Percentiles rank a stretch among this genome's conserved stretches.
Conservation (phyloP, 1,139 yeast species). For the Yamadazyma triangularis region DNA sequence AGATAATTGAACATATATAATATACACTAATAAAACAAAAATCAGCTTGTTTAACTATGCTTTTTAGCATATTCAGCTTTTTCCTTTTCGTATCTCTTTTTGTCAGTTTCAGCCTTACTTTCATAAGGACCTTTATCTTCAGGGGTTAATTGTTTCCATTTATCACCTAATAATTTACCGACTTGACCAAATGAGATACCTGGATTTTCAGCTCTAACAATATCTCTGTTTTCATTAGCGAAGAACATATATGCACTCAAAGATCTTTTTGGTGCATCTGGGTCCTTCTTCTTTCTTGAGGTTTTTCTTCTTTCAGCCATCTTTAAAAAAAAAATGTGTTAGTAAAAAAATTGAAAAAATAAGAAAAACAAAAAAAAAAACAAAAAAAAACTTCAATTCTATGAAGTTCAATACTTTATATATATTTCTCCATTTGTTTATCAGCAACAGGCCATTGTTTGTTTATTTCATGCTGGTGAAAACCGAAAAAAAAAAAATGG, state of each 20-base stretch:
- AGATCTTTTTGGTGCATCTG: constrained; percentile 99
- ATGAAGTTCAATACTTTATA: background rate
- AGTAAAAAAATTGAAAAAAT: background rate
- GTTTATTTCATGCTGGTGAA: background rate
- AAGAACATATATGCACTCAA: constrained; percentile 98
- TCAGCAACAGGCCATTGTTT: background rate
- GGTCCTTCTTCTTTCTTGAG: constrained; percentile 66
- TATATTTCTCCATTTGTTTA: constrained; percentile 5
- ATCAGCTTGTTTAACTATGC: constrained; percentile 14
- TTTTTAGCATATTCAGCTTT: constrained; percentile 81
- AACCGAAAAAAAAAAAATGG: background rate
- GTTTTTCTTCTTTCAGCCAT: constrained; percentile 42
- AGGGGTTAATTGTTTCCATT: constrained; percentile 84
- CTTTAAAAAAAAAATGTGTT: constrained; percentile 2
- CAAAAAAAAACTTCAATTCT: background rate
- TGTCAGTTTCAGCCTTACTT: constrained; percentile 90
- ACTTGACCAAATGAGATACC: constrained; percentile 91
- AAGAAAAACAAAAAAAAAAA: background rate
- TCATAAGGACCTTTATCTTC: constrained; percentile 88
- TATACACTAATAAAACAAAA: constrained; percentile 2
- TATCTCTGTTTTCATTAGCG: constrained; percentile 95
- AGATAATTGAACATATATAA: constrained; percentile 9
- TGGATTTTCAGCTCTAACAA: constrained; percentile 91
- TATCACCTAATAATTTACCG: constrained; percentile 89
- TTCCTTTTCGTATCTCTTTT: constrained; percentile 94